Evolutionary conservation across 306 rosid species (phyloP).

Genomic region (Carpinus fangiana): DNA sequence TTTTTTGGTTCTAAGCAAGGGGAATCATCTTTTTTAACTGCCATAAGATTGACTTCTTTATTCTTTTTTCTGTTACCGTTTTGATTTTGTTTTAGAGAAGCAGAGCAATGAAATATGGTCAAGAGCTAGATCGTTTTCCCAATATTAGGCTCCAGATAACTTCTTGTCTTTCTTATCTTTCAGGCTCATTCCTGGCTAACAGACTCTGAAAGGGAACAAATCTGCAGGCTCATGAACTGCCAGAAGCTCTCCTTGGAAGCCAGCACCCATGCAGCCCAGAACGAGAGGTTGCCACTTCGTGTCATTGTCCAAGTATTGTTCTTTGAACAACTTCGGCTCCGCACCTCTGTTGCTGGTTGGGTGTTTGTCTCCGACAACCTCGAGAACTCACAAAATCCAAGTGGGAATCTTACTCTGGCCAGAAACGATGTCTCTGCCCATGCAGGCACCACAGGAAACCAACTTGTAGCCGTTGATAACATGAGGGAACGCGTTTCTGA

Average conservation of each 20-base stretch:
- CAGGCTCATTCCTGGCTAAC: constrained; percentile 85
- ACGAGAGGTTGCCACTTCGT: constrained; percentile 88
- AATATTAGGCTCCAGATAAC: background rate
- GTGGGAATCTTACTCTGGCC: constrained; percentile 49
- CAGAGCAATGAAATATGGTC: background rate
- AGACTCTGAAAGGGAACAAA: constrained; percentile 82
- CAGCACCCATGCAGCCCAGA: constrained; percentile 94
- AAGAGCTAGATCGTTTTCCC: background rate
- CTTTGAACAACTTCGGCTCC: constrained; percentile 86
- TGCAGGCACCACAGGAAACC: constrained; percentile 24
- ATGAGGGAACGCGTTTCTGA: constrained; percentile 64
- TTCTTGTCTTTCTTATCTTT: background rate
- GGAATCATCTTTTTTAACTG: background rate
- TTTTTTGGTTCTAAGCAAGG: background rate
- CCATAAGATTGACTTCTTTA: background rate
- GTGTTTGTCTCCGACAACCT: constrained; percentile 69
- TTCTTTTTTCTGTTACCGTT: background rate
- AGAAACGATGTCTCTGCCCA: constrained; percentile 32
- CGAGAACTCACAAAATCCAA: constrained; percentile 52
- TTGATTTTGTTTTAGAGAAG: background rate
- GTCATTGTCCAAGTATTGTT: constrained; percentile 80
- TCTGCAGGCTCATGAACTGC: constrained; percentile 85
- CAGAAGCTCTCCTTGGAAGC: constrained; percentile 92
- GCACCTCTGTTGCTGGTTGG: constrained; percentile 85
- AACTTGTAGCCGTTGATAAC: constrained; percentile 42